Evolutionary conservation across 768 basidiomycete genomes (phyloP).

Genomic region (Suillus sp.): DNA sequence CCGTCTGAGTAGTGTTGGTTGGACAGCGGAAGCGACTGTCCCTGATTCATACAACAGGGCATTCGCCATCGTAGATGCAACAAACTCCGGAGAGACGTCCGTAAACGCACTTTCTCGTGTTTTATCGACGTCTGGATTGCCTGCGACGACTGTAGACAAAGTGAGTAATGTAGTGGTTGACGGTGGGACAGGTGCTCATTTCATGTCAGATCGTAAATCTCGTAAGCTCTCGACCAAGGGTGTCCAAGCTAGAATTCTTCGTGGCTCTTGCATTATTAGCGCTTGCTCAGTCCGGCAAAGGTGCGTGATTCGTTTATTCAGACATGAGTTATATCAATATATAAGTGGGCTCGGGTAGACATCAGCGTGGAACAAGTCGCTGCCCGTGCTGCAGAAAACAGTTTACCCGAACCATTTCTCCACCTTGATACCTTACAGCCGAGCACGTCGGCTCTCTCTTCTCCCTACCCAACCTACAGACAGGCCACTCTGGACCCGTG

Average conservation of each 20-base stretch:
- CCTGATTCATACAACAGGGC: constrained; percentile 77
- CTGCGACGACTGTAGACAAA: constrained; percentile 81
- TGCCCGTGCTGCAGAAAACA: constrained; percentile 73
- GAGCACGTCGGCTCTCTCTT: constrained; percentile 52
- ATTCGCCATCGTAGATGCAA: constrained; percentile 73
- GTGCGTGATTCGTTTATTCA: constrained; percentile 38
- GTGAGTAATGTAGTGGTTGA: constrained; percentile 40
- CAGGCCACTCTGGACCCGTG: constrained; percentile 64
- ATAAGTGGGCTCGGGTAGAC: constrained; percentile 44
- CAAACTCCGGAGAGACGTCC: constrained; percentile 73
- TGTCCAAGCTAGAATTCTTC: constrained; percentile 90
- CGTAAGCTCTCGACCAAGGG: constrained; percentile 76
- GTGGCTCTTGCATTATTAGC: constrained; percentile 88
- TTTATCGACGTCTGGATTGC: constrained; percentile 72
- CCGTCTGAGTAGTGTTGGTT: constrained; percentile 17
- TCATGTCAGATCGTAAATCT: constrained; percentile 79
- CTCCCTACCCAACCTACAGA: constrained; percentile 43
- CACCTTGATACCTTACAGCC: constrained; percentile 61
- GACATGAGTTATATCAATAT: not conserved
- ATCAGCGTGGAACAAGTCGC: constrained; percentile 83
- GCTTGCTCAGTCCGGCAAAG: constrained; percentile 80
- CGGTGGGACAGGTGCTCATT: not conserved
- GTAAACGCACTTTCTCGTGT: constrained; percentile 83
- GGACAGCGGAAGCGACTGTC: constrained; percentile 74
- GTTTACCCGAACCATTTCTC: constrained; percentile 72